Evolutionary conservation across 2,329 filamentous ascomycete genomes (phyloP).

Genomic region (Passalora sequoiae): DNA sequence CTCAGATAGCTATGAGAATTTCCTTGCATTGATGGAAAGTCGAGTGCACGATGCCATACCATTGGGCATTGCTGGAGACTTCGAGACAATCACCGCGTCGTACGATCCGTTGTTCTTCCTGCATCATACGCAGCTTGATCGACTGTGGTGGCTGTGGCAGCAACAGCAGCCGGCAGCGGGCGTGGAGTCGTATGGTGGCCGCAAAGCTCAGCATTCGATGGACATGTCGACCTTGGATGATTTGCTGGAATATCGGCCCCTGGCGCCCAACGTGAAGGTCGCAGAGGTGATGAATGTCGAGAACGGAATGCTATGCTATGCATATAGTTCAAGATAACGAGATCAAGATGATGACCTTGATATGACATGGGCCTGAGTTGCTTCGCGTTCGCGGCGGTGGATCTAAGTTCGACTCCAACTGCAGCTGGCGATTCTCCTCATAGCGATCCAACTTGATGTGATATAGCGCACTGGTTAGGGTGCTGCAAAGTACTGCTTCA

Average conservation of each 20-base stretch:
- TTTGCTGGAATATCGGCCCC: constrained; percentile 16
- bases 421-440: too few species aligned
- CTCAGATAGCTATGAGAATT: constrained; percentile 15
- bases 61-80: constrained; percentile 23
- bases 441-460: too few species aligned
- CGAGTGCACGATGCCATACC: constrained; percentile 24
- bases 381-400: too few species aligned
- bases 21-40: constrained; percentile 20
- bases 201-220: constrained; percentile 13
- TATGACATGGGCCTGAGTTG: too few species aligned
- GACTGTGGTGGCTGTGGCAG: constrained; percentile 26
- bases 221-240: constrained; percentile 21
- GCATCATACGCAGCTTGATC: constrained; percentile 27
- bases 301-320: constrained; percentile 22
- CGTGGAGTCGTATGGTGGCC: constrained; percentile 3
- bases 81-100: constrained; percentile 23
- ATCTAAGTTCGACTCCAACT: too few species aligned
- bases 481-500: background rate
- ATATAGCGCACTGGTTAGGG: too few species aligned
- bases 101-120: constrained; percentile 28
- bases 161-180: constrained; percentile 13
- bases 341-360: too few species aligned
- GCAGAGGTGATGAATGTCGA: constrained; percentile 22
- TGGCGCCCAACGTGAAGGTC: constrained; percentile 18
- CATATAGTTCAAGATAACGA: too few species aligned